Base-by-base conservation (phyloP, 768 basidiomycete genomes). In the Tulasnella sp. region DNA sequence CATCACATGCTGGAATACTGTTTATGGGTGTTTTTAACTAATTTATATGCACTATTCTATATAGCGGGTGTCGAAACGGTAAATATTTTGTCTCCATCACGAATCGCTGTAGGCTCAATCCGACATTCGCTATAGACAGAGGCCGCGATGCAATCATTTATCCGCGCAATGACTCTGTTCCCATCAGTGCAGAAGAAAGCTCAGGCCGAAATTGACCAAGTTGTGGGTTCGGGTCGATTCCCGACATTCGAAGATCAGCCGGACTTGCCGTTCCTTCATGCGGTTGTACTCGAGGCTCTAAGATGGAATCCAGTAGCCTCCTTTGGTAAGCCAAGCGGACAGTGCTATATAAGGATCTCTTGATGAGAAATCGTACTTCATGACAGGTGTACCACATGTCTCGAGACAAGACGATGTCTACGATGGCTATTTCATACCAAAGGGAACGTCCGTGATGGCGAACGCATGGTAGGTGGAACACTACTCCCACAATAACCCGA, bases 201-300 rank as follows among this genome's bases (percentile, higher is more conserved):
- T 22, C 86, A 87, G 28, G 84, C 83, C 37, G 88, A 89, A 83
- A 84, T 87, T 24, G 82, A 86, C 24, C 73, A 80, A 8, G 82
- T 85, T 40, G 82, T 88, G 14, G 83, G 84, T 1, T 76, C 79
- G 34, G 81, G 83, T 8, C 79, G 84, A 9, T 85, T 88, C 86
- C 73, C 84, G 1, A 79, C 80, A 6, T 77, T 81, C 24, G 78
- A 54, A 9, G 85, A 85, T 69, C 79, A 81, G 24, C 41, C 60
- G 72, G 1, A 80, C 72, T 69, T 82, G 54, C 82, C 83, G 22
- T 84, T 83, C 60, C 42, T 82, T n/a, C 44, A 83, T 24, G 82
- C 83, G 11, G 28, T 83, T 12, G 22, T 81, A 24, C 79, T 80
- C 34, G 83, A 84, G 78, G 79, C 80, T 18, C 40, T 83, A 18